phyloP scores from a whole-genome alignment of 805 yeast genomes.

The Ogataea angusta region DNA sequence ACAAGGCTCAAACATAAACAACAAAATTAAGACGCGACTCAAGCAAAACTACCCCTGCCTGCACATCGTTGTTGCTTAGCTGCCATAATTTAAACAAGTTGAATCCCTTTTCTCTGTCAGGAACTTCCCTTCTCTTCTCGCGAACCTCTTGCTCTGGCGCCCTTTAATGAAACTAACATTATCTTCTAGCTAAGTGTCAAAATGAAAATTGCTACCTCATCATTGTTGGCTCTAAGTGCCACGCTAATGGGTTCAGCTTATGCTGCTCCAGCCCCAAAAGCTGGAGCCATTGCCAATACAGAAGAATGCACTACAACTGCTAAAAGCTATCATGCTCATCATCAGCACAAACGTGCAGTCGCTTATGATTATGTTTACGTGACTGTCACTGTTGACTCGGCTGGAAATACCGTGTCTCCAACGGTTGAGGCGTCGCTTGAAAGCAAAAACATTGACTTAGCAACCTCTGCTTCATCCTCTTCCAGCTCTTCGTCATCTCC shows the following conservation, averaged over 20 bases:
- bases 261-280: conserved; percentile 33
- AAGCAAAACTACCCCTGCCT: conserved; percentile 1
- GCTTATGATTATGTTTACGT: conserved; percentile 47
- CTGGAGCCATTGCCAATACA: conserved; percentile 38
- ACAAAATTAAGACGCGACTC: conserved; percentile 3
- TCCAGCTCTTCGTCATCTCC: conserved; percentile 26
- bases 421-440: conserved; percentile 29
- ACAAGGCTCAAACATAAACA: conserved; percentile 9
- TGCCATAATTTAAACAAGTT: no score
- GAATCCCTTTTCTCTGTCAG: not conserved
- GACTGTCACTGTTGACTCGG: conserved; percentile 49
- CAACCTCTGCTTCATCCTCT: conserved; percentile 20
- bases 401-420: conserved; percentile 43
- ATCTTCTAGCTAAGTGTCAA: conserved; percentile 5
- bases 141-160: no score
- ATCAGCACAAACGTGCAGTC: conserved; percentile 57
- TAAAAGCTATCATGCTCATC: conserved; percentile 50
- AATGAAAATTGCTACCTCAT: conserved; percentile 26
- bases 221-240: conserved; percentile 27
- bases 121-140: not conserved
- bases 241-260: conserved; percentile 22
- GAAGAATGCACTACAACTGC: conserved; percentile 41
- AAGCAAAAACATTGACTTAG: conserved; percentile 20
- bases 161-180: conserved; percentile 4
- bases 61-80: not conserved